Evolutionary conservation across 768 basidiomycete species (phyloP).

Genomic region (Pleurotus salmoneostramineus): DNA sequence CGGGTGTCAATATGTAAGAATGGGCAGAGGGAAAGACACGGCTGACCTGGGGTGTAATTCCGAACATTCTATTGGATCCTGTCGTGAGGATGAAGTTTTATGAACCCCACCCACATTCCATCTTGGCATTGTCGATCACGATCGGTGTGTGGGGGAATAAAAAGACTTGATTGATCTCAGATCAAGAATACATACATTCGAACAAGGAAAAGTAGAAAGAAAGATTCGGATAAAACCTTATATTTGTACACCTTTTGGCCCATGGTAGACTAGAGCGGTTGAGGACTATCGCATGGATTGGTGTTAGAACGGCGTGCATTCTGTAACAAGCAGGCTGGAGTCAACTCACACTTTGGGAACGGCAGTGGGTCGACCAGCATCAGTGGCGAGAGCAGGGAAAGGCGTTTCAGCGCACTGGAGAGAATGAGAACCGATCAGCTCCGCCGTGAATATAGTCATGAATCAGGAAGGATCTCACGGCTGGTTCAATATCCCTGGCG

Average conservation of each 20-base stretch:
- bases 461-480: conserved; percentile 11
- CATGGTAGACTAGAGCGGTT: not conserved
- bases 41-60: too few relatives aligned
- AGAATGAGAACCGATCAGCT: conserved; percentile 9
- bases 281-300: not conserved
- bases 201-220: not conserved
- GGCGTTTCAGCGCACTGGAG: conserved; percentile 25
- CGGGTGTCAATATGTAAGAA: too few relatives aligned
- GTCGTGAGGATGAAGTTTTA: too few relatives aligned
- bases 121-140: too few relatives aligned
- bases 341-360: conserved; percentile 4
- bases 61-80: too few relatives aligned
- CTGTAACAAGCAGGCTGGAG: not conserved
- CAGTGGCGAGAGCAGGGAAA: conserved; percentile 29
- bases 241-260: not conserved
- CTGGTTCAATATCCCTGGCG: conserved; percentile 25
- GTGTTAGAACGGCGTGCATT: not conserved
- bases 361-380: conserved; percentile 15
- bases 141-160: too few relatives aligned
- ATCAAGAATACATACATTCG: too few relatives aligned
- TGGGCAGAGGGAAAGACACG: too few relatives aligned
- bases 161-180: too few relatives aligned
- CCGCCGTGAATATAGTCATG: not conserved
- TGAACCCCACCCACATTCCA: too few relatives aligned
- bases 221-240: not conserved